A percentile compares a stretch with the other conserved stretches of the same genome.
Evolutionary conservation across 2,329 filamentous ascomycete genomes (phyloP).

Genomic region (Leptographium wingfieldii): DNA sequence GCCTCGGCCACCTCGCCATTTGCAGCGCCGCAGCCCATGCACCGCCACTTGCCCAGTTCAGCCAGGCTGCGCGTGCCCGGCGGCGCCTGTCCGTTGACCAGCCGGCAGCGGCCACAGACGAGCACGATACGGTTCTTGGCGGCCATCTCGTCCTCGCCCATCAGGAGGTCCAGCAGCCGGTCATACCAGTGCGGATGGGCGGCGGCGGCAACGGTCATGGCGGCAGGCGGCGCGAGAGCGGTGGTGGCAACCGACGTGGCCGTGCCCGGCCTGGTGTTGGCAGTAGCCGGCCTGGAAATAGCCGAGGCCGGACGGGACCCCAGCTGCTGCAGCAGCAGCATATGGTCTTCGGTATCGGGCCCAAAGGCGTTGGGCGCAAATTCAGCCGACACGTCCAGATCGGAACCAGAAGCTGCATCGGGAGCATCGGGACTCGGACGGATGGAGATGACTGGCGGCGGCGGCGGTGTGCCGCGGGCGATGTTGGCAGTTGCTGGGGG

Average conservation of each 20-base stretch:
- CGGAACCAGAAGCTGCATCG: constrained; percentile 12
- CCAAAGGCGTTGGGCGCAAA: constrained; percentile 64
- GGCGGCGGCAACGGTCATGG: not conserved
- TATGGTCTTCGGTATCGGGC: constrained; percentile 11
- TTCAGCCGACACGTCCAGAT: constrained; percentile 37
- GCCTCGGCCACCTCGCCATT: constrained; percentile 77
- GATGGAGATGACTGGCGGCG: not conserved
- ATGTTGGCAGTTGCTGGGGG: constrained; percentile 55
- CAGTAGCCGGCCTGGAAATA: not conserved
- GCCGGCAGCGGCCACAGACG: constrained; percentile 67
- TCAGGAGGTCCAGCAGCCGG: constrained; percentile 75
- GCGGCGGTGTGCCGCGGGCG: constrained; percentile 21
- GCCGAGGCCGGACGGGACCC: not conserved
- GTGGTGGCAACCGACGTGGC: not conserved
- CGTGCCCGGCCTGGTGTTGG: not conserved
- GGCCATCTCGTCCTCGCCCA: constrained; percentile 89
- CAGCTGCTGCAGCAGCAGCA: not conserved
- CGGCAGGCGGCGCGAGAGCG: not conserved
- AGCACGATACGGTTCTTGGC: constrained; percentile 83
- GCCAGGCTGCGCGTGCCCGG: constrained; percentile 66
- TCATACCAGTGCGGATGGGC: constrained; percentile 70
- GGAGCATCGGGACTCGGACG: constrained; percentile 1
- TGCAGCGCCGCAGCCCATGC: constrained; percentile 66
- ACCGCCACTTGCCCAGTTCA: constrained; percentile 79
- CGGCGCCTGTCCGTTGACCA: constrained; percentile 93